Evolutionary conservation across 305 asterid species (phyloP), one percentile per base, ranked within the genome.

Genomic region (Euphrasia arctica): DNA sequence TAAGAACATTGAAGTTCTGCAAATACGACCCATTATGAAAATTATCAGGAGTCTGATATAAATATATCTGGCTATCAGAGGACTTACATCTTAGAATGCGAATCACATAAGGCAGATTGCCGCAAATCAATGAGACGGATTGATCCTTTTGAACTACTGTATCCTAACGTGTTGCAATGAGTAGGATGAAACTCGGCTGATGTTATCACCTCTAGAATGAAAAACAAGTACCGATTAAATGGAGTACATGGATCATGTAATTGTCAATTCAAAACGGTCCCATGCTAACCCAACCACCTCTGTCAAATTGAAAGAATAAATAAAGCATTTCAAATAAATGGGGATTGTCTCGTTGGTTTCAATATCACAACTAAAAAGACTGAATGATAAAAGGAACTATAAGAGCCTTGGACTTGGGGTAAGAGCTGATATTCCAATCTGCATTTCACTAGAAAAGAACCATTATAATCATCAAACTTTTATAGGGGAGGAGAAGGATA

Each of bases 121-220:
- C 98, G 93, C 80, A 92, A 81, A 84, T 92, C 98, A 79, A 92
- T 80, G 67, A 92, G 94, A 72, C 97, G 98, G 72, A 92, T 85
- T 28, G 97, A 90, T 70, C 98, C 98, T 80, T 87, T 92, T 70
- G 98, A 92, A 78, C 97, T 89, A 84, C 98, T 92, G 74, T 92
- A 92, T 57, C 94, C 98, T 82, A 92, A 79, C 62, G 66, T 86
- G 76, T 90, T 92, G 92, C 98, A 92, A 55, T 90, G 97, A 69
- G 86, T 76, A 73, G 98, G 98, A 77, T 92, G 98, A 77, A 92
- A 92, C 72, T 90, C 98, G 52, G 98, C 98, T 63, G 98, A 89
- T 63, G 98, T 92, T 75, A 92, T 92, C 69, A 92, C 98, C 98
- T 92, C 98, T 92, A 96, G 79, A 77, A 78, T 15, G 58, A 66